Evolutionary conservation across 1,139 yeast genomes (phyloP).

Genomic region (Pneumocystis sp.): DNA sequence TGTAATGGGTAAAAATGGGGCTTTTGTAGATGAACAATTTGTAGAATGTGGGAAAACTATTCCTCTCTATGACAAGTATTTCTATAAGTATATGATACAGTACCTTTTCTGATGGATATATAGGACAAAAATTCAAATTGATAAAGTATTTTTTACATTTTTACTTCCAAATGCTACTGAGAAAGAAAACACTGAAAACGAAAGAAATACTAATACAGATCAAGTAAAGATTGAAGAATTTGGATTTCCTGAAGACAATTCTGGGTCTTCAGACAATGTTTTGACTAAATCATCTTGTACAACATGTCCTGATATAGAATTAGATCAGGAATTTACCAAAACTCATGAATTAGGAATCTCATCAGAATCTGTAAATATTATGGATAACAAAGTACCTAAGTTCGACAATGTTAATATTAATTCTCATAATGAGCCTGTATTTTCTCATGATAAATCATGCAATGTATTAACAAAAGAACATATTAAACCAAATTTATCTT

Average conservation of each 20-base stretch:
- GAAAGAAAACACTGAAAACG: conserved; percentile 20
- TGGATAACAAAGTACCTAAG: not conserved
- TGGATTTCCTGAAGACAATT: not conserved
- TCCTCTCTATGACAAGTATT: conserved; percentile 47
- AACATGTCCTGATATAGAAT: not conserved
- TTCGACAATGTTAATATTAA: not conserved
- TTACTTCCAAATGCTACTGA: conserved; percentile 44
- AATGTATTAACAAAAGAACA: conserved; percentile 1
- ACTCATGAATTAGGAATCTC: not conserved
- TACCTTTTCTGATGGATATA: not conserved
- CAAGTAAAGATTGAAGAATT: not conserved
- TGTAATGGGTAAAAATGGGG: conserved; percentile 87
- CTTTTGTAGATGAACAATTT: conserved; percentile 79
- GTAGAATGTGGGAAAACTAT: conserved; percentile 82
- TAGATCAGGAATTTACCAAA: not conserved
- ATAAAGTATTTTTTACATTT: conserved; percentile 77
- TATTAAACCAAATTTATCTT: conserved; percentile 63
- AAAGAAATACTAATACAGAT: not conserved
- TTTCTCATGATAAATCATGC: not conserved
- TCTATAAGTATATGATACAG: not conserved
- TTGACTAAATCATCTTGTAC: not conserved
- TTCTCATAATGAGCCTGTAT: not conserved
- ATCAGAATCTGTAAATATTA: not conserved
- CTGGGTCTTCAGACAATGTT: not conserved
- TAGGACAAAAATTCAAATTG: conserved; percentile 72